phyloP scores from a whole-genome alignment of 148 eudicot species.

The Diospyros kaki region DNA sequence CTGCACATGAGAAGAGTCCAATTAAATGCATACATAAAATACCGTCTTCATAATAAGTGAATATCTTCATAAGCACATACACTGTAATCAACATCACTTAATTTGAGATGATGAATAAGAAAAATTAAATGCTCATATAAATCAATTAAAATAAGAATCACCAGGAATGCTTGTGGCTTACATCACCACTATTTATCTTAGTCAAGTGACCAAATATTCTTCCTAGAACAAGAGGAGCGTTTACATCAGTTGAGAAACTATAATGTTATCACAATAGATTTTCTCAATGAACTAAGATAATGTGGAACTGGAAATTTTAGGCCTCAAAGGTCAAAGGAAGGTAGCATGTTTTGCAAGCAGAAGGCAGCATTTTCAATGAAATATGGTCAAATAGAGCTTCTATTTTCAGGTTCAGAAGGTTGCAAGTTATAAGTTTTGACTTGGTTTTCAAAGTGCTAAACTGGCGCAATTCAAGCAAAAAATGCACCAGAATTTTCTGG shows the following conservation, averaged over 20 bases:
- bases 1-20: slow-evolving; percentile 28
- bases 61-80: not conserved
- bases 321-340: too few species aligned
- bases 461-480: too few species aligned
- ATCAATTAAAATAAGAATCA: not conserved
- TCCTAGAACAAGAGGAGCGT: not conserved
- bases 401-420: too few species aligned
- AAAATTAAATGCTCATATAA: too few species aligned
- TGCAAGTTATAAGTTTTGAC: too few species aligned
- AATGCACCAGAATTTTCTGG: too few species aligned
- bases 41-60: not conserved
- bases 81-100: not conserved
- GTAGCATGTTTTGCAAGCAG: too few species aligned
- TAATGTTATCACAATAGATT: not conserved
- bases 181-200: not conserved
- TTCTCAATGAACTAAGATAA: not conserved
- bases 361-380: too few species aligned
- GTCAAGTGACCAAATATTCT: not conserved
- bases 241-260: not conserved
- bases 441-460: too few species aligned
- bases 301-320: too few species aligned
- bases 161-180: not conserved
- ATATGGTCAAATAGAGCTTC: too few species aligned
- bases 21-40: not conserved
- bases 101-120: not conserved